These are phyloP conservation scores for Avena sativa DNA, from an alignment of 176 grass and related monocot genomes.

Conservation along the genomic window DNA sequence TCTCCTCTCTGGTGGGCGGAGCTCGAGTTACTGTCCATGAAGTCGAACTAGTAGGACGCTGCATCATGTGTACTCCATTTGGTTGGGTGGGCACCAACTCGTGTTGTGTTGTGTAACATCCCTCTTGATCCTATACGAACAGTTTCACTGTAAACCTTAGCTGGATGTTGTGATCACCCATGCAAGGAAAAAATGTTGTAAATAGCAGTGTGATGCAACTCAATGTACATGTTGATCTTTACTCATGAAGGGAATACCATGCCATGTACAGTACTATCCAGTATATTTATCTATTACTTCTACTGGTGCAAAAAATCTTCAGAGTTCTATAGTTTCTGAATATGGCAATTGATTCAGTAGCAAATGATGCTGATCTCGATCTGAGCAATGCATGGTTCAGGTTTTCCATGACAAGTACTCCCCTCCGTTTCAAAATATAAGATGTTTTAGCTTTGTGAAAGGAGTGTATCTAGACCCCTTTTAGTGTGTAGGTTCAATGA, in stretches of 20 bases:
- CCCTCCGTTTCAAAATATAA: too few relatives aligned
- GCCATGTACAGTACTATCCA: neutral
- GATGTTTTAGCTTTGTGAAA: too few relatives aligned
- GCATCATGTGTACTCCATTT: neutral
- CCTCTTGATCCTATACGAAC: slow-evolving; percentile 19
- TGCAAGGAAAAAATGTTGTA: neutral
- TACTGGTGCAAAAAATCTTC: neutral
- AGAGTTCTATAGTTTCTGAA: slow-evolving; percentile 8
- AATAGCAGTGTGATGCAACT: neutral
- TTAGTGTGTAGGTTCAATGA: too few relatives aligned
- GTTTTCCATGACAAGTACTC: neutral
- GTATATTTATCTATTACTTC: neutral
- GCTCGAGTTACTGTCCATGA: slow-evolving; percentile 85
- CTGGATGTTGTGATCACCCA: slow-evolving; percentile 22
- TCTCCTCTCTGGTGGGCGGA: slow-evolving; percentile 98
- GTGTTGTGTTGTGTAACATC: slow-evolving; percentile 11
- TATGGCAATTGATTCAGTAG: slow-evolving; percentile 8
- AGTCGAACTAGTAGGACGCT: slow-evolving; percentile 62
- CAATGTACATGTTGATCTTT: slow-evolving; percentile 37
- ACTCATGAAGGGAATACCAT: slow-evolving; percentile 33
- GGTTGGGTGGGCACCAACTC: slow-evolving; percentile 35
- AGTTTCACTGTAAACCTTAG: neutral
- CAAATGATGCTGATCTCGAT: neutral
- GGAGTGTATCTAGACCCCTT: too few relatives aligned
- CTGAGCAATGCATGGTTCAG: slow-evolving; percentile 11